Conservation (phyloP, 768 basidiomycete genomes). For the Paxillus involutus region DNA sequence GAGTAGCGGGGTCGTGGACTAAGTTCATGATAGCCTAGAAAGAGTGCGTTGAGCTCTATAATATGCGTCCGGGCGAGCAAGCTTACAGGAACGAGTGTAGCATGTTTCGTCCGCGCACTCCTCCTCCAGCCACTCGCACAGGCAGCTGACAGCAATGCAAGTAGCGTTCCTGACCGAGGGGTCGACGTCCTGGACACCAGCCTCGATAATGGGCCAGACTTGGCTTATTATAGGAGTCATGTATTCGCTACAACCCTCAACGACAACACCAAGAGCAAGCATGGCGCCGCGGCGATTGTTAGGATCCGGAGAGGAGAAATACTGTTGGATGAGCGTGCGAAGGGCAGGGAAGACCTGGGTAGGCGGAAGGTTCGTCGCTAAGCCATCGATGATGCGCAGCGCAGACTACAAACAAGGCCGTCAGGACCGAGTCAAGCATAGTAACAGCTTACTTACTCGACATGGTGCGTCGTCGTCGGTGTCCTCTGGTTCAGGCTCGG, state of each 20-base stretch:
- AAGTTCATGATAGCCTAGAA: constrained; percentile 84
- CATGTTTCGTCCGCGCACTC: constrained; percentile 85
- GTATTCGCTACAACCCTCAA: constrained; percentile 97
- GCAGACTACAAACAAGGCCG: constrained; percentile 58
- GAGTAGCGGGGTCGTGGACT: constrained; percentile 83
- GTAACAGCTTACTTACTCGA: constrained; percentile 54
- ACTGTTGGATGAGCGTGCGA: constrained; percentile 76
- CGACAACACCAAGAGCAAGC: constrained; percentile 91
- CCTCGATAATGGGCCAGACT: constrained; percentile 93
- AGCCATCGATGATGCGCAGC: constrained; percentile 89
- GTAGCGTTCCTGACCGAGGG: constrained; percentile 89
- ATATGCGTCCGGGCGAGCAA: not conserved
- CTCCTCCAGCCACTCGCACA: constrained; percentile 97
- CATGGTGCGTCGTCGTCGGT: constrained; percentile 91
- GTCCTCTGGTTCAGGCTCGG: constrained; percentile 92
- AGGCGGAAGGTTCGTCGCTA: constrained; percentile 91
- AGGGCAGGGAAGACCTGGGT: constrained; percentile 95
- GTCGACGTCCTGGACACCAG: constrained; percentile 82
- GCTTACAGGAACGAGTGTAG: constrained; percentile 79
- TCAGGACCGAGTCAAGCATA: constrained; percentile 6
- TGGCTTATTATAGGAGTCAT: constrained; percentile 91
- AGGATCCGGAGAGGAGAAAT: constrained; percentile 80
- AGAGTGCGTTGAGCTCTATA: not conserved
- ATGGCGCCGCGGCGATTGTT: constrained; percentile 86
- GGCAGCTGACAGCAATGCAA: constrained; percentile 93